Evolutionary conservation across 176 grass and related monocot genomes (phyloP).

Genomic region (Zoysia pacifica): DNA sequence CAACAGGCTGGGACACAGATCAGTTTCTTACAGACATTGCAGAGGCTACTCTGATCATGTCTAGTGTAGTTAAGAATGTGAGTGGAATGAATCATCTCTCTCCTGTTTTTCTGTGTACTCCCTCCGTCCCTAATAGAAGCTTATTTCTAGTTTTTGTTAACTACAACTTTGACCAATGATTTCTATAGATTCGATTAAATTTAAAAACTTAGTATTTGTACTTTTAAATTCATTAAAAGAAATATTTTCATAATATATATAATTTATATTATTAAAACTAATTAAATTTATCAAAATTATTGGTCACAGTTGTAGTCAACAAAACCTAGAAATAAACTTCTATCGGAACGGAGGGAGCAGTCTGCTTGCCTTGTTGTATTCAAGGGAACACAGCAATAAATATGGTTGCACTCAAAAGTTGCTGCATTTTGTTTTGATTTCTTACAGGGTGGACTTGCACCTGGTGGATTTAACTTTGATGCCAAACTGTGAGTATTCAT

Average conservation of each 20-base stretch:
- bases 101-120: background rate
- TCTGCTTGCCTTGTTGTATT: background rate
- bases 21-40: constrained; percentile 94
- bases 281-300: too few species aligned
- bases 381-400: background rate
- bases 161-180: too few species aligned
- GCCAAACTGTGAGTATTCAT: constrained; percentile 76
- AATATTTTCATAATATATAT: too few species aligned
- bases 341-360: too few species aligned
- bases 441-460: constrained; percentile 82
- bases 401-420: constrained; percentile 25
- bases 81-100: constrained; percentile 30
- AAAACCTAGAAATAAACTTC: too few species aligned
- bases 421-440: constrained; percentile 1
- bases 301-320: too few species aligned
- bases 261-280: too few species aligned
- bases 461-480: constrained; percentile 98
- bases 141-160: too few species aligned
- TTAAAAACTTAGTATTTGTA: too few species aligned
- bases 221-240: too few species aligned
- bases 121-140: background rate
- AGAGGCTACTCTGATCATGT: constrained; percentile 93
- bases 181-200: too few species aligned
- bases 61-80: constrained; percentile 98
- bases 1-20: constrained; percentile 95